These are phyloP conservation scores for Nakaseomyces delphensis DNA, from an alignment of 1,139 yeast species.

Conservation along the genomic window DNA sequence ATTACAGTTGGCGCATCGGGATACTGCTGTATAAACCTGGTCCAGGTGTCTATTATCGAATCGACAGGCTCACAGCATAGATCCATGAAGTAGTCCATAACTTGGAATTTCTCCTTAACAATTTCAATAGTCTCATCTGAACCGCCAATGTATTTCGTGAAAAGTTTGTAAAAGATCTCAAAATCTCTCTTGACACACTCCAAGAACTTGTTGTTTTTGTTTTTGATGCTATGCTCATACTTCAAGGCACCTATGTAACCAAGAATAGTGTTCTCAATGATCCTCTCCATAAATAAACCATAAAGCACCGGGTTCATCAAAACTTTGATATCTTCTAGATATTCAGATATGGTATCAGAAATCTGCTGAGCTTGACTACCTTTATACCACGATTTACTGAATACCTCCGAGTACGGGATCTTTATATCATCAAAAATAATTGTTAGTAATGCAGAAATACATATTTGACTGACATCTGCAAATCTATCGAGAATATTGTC, in stretches of 20 bases:
- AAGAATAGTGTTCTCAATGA: conserved; percentile 42
- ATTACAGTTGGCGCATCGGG: conserved; percentile 61
- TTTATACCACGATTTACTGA: conserved; percentile 43
- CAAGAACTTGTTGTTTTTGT: conserved; percentile 36
- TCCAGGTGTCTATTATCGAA: conserved; percentile 51
- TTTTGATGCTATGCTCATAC: conserved; percentile 34
- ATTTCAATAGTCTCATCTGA: conserved; percentile 32
- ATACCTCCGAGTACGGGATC: conserved; percentile 40
- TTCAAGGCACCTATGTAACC: conserved; percentile 42
- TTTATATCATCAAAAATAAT: conserved; percentile 66
- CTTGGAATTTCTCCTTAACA: conserved; percentile 40
- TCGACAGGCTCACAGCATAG: conserved; percentile 49
- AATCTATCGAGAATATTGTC: conserved; percentile 66
- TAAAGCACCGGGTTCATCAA: conserved; percentile 43
- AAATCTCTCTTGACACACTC: conserved; percentile 65
- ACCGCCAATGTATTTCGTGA: conserved; percentile 44
- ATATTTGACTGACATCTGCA: conserved; percentile 64
- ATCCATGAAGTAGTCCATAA: conserved; percentile 67
- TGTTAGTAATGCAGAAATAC: conserved; percentile 53
- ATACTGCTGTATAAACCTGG: conserved; percentile 47
- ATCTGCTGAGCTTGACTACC: conserved; percentile 49
- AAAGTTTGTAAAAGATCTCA: conserved; percentile 51
- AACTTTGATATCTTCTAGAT: conserved; percentile 51
- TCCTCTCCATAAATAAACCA: conserved; percentile 44
- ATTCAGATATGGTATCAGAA: conserved; percentile 67